These are phyloP conservation scores for Salix arbutifolia DNA, from an alignment of 345 rosid species.

Conservation along the genomic window DNA sequence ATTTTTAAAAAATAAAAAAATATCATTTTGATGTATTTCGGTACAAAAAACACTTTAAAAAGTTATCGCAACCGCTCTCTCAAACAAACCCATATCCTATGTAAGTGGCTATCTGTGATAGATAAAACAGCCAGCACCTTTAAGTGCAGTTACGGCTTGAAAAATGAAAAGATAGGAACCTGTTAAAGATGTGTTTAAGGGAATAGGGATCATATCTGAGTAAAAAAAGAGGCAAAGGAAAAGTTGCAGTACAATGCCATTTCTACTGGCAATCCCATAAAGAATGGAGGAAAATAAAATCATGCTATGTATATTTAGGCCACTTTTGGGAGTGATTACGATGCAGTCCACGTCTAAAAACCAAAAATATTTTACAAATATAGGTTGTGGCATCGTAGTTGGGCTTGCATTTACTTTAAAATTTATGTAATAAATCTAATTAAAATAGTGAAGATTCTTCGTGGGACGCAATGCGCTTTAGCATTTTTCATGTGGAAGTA, in stretches of 20 bases:
- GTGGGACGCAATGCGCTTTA: neutral
- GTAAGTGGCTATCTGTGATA: neutral
- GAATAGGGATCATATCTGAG: neutral
- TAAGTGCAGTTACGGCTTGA: neutral
- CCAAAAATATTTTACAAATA: too few relatives aligned
- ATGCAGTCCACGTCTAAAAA: too few relatives aligned
- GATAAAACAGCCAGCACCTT: neutral
- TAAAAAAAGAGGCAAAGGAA: neutral
- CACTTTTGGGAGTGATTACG: too few relatives aligned
- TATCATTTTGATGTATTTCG: too few relatives aligned
- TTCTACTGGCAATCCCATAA: neutral
- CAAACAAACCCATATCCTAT: too few relatives aligned
- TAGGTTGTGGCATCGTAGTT: too few relatives aligned
- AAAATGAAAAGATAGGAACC: neutral
- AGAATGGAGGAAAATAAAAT: too few relatives aligned
- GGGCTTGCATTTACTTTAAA: too few relatives aligned
- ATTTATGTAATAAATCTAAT: neutral
- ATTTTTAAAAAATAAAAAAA: too few relatives aligned
- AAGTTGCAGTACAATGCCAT: neutral
- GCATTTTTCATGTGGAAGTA: neutral
- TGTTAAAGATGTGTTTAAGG: neutral
- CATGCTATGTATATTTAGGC: neutral
- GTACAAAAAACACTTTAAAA: too few relatives aligned
- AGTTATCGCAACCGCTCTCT: too few relatives aligned
- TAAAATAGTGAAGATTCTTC: neutral